Percentiles rank a stretch among this genome's conserved stretches.
Evolutionary conservation across 371 early-diverging fungal species (phyloP).

Genomic region (Mortierella sp.): DNA sequence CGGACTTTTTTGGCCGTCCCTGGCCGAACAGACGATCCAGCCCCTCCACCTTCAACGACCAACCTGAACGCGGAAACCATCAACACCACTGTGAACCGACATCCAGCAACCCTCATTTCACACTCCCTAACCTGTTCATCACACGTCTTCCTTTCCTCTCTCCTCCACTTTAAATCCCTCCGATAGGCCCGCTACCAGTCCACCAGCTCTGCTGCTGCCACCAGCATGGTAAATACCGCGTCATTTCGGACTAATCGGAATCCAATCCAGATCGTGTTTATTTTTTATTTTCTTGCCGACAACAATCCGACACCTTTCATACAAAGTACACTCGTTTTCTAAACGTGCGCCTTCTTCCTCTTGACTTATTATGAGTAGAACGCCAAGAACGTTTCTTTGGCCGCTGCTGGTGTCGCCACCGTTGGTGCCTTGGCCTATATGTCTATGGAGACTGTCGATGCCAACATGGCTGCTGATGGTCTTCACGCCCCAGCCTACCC

Average conservation of each 20-base stretch:
- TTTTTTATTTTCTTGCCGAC: not conserved
- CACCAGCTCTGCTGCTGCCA: conserved; percentile 47
- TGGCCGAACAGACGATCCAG: not conserved
- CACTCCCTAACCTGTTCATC: conserved; percentile 2
- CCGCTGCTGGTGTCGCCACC: conserved; percentile 72
- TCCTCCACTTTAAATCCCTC: not conserved
- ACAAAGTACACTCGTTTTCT: too few relatives aligned
- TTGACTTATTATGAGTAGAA: conserved; percentile 19
- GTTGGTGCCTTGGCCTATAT: conserved; percentile 71
- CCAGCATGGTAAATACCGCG: conserved; percentile 51
- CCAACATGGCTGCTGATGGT: conserved; percentile 91
- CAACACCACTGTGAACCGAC: not conserved
- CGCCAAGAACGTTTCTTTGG: conserved; percentile 64
- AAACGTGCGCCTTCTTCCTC: not conserved
- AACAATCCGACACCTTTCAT: not conserved
- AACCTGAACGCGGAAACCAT: not conserved
- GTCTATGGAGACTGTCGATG: conserved; percentile 67
- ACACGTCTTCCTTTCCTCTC: not conserved
- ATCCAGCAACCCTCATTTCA: not conserved
- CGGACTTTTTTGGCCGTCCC: conserved; percentile 14
- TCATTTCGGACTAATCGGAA: conserved; percentile 30
- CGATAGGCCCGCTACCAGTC: conserved; percentile 54
- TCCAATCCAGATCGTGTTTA: conserved; percentile 16
- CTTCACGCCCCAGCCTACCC: conserved; percentile 92
- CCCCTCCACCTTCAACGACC: not conserved